Percentiles rank a stretch among this genome's conserved stretches.
phyloP scores from a whole-genome alignment of 305 asterid genomes.

The Euphrasia arctica region DNA sequence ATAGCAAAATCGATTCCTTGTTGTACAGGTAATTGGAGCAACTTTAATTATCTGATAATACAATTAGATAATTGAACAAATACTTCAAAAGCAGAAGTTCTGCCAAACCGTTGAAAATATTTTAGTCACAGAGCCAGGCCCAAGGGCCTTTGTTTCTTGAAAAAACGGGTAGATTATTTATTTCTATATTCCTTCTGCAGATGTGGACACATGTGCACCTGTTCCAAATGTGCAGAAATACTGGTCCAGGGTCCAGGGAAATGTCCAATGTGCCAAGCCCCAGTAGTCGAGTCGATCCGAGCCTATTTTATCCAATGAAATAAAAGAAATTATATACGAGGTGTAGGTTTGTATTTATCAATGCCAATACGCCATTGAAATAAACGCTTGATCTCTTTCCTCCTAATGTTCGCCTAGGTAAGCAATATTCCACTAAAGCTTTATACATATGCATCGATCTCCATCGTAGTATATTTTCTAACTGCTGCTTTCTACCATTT shows the following conservation, averaged over 20 bases:
- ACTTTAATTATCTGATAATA: not conserved
- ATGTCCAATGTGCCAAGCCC: conserved; percentile 94
- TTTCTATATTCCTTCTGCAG: conserved; percentile 31
- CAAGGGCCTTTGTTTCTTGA: not conserved
- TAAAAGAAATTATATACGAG: conserved; percentile 6
- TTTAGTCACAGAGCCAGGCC: no score
- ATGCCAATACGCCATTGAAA: conserved; percentile 16
- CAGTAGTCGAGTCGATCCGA: conserved; percentile 75
- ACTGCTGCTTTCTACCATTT: not conserved
- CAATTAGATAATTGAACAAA: not conserved
- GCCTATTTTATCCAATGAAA: conserved; percentile 61
- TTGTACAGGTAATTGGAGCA: conserved; percentile 57
- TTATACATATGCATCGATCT: not conserved
- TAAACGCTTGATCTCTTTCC: conserved; percentile 25
- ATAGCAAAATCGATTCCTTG: conserved; percentile 58
- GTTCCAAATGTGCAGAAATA: conserved; percentile 71
- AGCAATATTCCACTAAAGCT: not conserved
- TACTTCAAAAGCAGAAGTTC: not conserved
- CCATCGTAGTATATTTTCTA: not conserved
- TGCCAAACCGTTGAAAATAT: no score
- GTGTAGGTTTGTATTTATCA: conserved; percentile 14
- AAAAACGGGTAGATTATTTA: not conserved
- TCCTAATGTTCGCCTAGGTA: conserved; percentile 37
- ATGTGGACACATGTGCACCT: conserved; percentile 97
- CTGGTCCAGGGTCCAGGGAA: conserved; percentile 50